Evolutionary conservation across 495 filamentous ascomycete species (phyloP).

Genomic region (Penicillium waksmanii): DNA sequence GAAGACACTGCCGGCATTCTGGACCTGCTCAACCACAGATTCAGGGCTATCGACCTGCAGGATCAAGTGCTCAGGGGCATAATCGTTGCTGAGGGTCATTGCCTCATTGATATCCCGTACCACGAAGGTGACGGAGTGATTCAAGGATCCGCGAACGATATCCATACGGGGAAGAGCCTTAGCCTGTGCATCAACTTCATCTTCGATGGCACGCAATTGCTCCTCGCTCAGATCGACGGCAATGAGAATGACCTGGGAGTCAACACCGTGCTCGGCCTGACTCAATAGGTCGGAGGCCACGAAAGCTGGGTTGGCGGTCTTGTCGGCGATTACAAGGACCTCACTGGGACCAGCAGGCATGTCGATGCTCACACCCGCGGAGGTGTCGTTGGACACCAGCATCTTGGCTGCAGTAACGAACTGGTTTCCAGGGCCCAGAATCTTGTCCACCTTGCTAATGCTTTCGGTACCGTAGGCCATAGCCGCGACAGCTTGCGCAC

Average conservation of each 20-base stretch:
- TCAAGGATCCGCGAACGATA: constrained; percentile 89
- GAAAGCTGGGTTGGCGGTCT: constrained; percentile 86
- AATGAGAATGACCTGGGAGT: constrained; percentile 93
- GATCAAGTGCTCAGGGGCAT: constrained; percentile 98
- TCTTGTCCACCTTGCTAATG: constrained; percentile 97
- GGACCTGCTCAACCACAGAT: constrained; percentile 71
- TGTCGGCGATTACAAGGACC: constrained; percentile 94
- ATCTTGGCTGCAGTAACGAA: constrained; percentile 99
- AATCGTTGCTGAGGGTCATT: constrained; percentile 84
- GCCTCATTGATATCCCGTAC: constrained; percentile 81
- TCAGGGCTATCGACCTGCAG: constrained; percentile 80
- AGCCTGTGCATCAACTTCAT: constrained; percentile 90
- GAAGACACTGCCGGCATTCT: constrained; percentile 95
- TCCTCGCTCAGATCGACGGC: constrained; percentile 75
- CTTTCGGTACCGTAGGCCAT: constrained; percentile 72
- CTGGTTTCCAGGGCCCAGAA: constrained; percentile 95
- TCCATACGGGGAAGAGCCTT: constrained; percentile 84
- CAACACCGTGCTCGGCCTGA: constrained; percentile 94
- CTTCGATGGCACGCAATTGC: constrained; percentile 78
- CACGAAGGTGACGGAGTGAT: constrained; percentile 87
- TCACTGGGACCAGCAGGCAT: constrained; percentile 98
- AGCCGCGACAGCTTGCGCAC: constrained; percentile 88
- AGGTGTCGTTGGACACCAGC: constrained; percentile 94
- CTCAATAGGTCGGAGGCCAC: constrained; percentile 93
- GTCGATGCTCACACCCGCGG: constrained; percentile 91